Evolutionary conservation across 2,329 filamentous ascomycete genomes (phyloP), one percentile per base, ranked within the genome.

Genomic region (Coniochaeta pulveracea): DNA sequence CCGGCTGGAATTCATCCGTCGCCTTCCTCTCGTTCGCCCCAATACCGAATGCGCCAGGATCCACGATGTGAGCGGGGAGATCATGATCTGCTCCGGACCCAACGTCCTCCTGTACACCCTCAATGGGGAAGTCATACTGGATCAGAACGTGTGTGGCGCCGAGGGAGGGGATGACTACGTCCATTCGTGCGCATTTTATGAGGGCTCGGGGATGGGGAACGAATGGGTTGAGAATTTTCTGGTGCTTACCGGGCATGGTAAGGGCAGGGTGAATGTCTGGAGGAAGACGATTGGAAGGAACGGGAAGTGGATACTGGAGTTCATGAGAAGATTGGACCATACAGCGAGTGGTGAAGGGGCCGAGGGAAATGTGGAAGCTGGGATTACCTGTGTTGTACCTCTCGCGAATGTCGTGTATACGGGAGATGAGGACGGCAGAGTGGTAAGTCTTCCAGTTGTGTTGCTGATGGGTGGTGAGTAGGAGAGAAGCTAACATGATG

Each of bases 151-250:
- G 1, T 91, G 85, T 46, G 69, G 74, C 12, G 58, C 63, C 4
- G 40, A 49, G 3, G 62, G 65, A 22, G 63, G 69, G 8, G 83
- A 89, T 16, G 89, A 95, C 49, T 76, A 70, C 21, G 76, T 95
- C 3, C 68, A 84, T 31, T 77, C 80, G 1, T 91, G 86, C 42
- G 84, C 88, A 3, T 94, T 94, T 54, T 96, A 96, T 57, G 88
- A 96, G 53, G 89, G 89, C 0, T 72, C 77, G 0, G n/a, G n/a
- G n/a, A n/a, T n/a, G n/a, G 81, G 80, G 3, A 91, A 86, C 45
- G 91, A 96, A 57, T 96, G 88, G 85, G 66, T 94, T 4, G 85
- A 93, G 56, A 79, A 80, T 35, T 79, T 80, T 39, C 64, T 98
- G 26, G 63, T 96, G 23, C 88, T 98, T 42, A 96, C 89, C 0